Base-by-base conservation (phyloP, 1,284 basidiomycete genomes). In the Cryptococcus wingfieldii region DNA sequence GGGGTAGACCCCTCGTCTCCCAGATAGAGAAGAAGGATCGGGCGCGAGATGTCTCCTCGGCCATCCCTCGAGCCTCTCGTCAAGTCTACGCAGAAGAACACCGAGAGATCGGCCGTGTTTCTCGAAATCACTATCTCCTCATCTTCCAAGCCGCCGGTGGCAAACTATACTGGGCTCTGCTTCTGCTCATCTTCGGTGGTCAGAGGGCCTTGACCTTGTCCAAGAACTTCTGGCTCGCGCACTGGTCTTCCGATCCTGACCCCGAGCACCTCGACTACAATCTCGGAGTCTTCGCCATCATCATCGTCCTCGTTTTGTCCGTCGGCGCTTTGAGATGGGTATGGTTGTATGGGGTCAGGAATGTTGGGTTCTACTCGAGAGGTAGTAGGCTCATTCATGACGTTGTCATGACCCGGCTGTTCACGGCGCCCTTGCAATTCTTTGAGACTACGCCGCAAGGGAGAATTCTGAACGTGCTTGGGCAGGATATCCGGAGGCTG, bases 371-470 rank as follows among this genome's bases (percentile, higher is more conserved):
- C 59, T 79, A 82, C 60, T 80, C 79, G 50, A 75, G 86, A 28
- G 77, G 79, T 6, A 86, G 85, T 0, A 84, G 84, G 59, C 79
- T 72, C 19, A 77, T 90, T 43, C 89, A 88, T 75, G 81, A 78
- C 63, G 74, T 75, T 46, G 83, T 84, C 12, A 77, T 86, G 48
- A 74, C 64, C 28, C 79, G 79, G 23, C 83, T 90, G 9, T 73
- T 88, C 23, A 76, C 79, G 9, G 87, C 88, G 0, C 87, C 88
- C 0, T 78, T 86, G 46, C 81, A 84, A 3, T 90, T 89, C 77
- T 91, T 90, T 68, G 90, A 93, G 63, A 87, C 85, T 0, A 91
- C 88, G 0, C 89, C 90, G 0, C 81, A 87, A 55, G 89, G 89
- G 74, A 74, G 75, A 60, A 69, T 83, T 51, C 72, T 82, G 63